Conservation (phyloP, 805 yeast genomes). For the Debaryomyces tyrocola region DNA sequence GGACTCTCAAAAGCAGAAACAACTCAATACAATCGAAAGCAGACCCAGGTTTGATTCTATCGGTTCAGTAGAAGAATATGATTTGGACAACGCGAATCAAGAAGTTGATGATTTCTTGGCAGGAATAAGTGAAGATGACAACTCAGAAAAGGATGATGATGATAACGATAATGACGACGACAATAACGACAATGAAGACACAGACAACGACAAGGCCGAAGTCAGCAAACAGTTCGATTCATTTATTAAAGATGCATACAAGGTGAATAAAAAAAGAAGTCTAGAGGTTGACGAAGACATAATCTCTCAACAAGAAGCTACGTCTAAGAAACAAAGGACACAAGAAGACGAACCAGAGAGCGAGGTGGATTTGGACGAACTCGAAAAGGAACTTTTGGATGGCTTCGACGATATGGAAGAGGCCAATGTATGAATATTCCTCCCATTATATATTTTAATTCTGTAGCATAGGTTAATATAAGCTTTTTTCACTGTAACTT, state of each 20-base stretch:
- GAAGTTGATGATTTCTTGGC: slow-evolving; percentile 52
- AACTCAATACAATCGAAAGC: slow-evolving; percentile 8
- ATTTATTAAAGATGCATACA: slow-evolving; percentile 26
- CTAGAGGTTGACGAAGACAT: slow-evolving; percentile 9
- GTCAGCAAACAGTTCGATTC: slow-evolving; percentile 15
- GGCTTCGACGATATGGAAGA: slow-evolving; percentile 53
- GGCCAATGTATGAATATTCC: neutral
- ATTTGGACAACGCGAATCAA: slow-evolving; percentile 42
- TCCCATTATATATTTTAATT: neutral
- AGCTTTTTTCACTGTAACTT: too few species aligned
- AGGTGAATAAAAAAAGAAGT: slow-evolving; percentile 14
- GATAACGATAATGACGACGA: slow-evolving; percentile 25
- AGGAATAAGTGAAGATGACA: slow-evolving; percentile 39
- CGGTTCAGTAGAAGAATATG: slow-evolving; percentile 33
- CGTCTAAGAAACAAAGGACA: slow-evolving; percentile 6
- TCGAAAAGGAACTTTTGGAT: slow-evolving; percentile 50
- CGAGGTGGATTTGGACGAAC: slow-evolving; percentile 41
- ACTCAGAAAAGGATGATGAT: slow-evolving; percentile 25
- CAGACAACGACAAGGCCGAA: neutral
- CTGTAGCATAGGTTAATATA: neutral
- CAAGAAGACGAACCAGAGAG: slow-evolving; percentile 9
- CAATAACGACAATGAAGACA: slow-evolving; percentile 13
- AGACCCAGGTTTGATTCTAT: slow-evolving; percentile 36
- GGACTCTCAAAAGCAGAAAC: slow-evolving; percentile 17
- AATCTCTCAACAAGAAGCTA: neutral